These are phyloP conservation scores for Rhodotorula kratochvilovae DNA, from an alignment of 768 basidiomycete species.

Conservation along the genomic window DNA sequence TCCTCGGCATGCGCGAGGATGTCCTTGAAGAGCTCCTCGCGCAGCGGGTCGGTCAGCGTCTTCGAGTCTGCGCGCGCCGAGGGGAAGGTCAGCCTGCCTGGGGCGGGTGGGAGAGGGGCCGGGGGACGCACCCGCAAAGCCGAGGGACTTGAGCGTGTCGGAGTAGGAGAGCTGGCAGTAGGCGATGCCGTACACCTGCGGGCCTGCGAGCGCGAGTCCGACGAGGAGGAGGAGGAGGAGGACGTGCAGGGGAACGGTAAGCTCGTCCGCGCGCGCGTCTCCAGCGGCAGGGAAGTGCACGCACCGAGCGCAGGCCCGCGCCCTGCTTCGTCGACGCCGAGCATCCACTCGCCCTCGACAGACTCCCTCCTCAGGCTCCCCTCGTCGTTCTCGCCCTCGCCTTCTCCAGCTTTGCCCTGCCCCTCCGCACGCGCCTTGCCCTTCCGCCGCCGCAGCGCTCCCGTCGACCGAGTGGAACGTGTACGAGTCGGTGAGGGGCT, in stretches of 20 bases:
- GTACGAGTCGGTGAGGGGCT: conserved; percentile 40
- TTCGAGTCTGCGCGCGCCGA: conserved; percentile 70
- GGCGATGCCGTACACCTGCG: conserved; percentile 91
- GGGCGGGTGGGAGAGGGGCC: neutral
- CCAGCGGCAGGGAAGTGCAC: conserved; percentile 9
- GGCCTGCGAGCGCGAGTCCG: conserved; percentile 48
- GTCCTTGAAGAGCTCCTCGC: conserved; percentile 62
- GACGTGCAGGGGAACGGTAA: no score
- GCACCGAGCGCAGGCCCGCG: conserved; percentile 84
- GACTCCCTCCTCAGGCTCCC: neutral
- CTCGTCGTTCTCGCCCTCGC: conserved; percentile 50
- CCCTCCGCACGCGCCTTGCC: neutral
- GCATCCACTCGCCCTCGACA: conserved; percentile 59
- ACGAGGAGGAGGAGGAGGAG: neutral
- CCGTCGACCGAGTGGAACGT: conserved; percentile 42
- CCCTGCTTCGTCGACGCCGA: conserved; percentile 98
- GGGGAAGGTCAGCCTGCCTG: neutral
- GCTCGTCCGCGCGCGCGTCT: neutral
- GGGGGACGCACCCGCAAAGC: conserved; percentile 72
- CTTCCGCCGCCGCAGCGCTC: neutral
- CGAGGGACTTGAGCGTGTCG: conserved; percentile 67
- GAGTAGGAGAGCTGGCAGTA: conserved; percentile 80
- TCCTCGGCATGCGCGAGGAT: conserved; percentile 55
- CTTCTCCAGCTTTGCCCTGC: neutral
- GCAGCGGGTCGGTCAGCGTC: conserved; percentile 66